Conservation (phyloP, 331 rosid genomes). For the Saraca asoca region DNA sequence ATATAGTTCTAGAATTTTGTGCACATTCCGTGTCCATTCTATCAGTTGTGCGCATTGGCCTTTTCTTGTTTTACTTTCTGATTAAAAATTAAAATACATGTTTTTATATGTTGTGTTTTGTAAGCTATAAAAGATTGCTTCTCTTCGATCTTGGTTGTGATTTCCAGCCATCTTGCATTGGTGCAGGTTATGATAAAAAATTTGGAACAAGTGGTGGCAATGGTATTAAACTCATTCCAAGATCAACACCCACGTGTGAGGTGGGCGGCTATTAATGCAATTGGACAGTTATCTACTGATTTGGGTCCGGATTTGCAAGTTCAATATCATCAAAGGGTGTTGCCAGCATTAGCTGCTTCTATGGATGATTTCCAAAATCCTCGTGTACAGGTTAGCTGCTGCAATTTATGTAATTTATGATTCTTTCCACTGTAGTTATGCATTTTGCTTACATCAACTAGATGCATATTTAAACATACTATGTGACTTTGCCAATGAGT, state of each 20-base stretch:
- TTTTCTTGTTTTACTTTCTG: not conserved
- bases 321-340: conserved; percentile 76
- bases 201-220: conserved; percentile 95
- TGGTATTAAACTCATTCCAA: conserved; percentile 87
- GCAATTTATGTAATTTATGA: conserved; percentile 2
- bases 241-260: conserved; percentile 98
- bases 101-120: not conserved
- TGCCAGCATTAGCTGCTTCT: conserved; percentile 85
- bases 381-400: conserved; percentile 76
- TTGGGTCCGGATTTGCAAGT: conserved; percentile 96
- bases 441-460: not conserved
- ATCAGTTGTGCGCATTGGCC: not conserved
- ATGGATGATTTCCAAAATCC: conserved; percentile 99
- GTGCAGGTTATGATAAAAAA: conserved; percentile 87
- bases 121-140: not conserved
- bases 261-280: conserved; percentile 99
- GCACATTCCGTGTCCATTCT: not conserved
- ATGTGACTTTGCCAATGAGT: conserved; percentile 2
- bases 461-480: not conserved
- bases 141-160: conserved; percentile 5
- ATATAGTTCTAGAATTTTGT: not conserved
- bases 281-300: conserved; percentile 94
- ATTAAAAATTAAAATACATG: not conserved
- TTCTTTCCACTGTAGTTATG: conserved; percentile 2
- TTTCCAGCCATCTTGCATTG: not conserved